Evolutionary conservation across 2,329 filamentous ascomycete genomes (phyloP), one percentile per base, ranked within the genome.

Genomic region (Exophiala spinifera): DNA sequence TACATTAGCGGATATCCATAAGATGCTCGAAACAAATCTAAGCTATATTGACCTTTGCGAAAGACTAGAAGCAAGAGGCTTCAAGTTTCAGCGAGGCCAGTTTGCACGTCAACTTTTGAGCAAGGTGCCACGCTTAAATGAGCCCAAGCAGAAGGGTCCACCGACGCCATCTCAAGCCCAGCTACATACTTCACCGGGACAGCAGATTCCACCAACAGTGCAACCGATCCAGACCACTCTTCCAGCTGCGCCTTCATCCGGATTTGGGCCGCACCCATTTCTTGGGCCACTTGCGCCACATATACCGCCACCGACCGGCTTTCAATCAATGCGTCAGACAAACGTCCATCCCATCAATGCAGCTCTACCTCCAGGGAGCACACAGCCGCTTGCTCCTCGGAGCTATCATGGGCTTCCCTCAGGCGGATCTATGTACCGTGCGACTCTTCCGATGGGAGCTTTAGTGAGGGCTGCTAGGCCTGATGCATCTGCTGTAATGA

Each of bases 1-100:
- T 6, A 65, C 67, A 8, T 53, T 70, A 7, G 65, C 72, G 8
- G 67, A 74, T 17, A 69, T 84, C 8, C 64, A 75, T 19, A 65
- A 63, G 1, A 71, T 83, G 34, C 69, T 84, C 7, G 70, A 81
- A 46, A 64, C 67, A 6, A 82, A 83, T 59, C 79, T 80, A 1
- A 79, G 74, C 2, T 84, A 83, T 57, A 74, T 76, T 55, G 72
- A 79, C 47, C 66, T 84, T 2, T 84, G 81, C 61, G 74, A 79
- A 55, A 69, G 72, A 43, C 65, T 84, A 4, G 81, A 84, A 57
- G 63, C 61, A 1, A 72, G 72, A 60, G 77, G 76, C 0, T 67
- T 81, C 14, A 70, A 65, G 28, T 69, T 84, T 31, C 76, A 83
- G 57, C 71, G 79, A 50, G 74, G 77, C 4, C 67, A 71, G 0